phyloP scores from a whole-genome alignment of 305 asterid species.

The Plantago rigida region DNA sequence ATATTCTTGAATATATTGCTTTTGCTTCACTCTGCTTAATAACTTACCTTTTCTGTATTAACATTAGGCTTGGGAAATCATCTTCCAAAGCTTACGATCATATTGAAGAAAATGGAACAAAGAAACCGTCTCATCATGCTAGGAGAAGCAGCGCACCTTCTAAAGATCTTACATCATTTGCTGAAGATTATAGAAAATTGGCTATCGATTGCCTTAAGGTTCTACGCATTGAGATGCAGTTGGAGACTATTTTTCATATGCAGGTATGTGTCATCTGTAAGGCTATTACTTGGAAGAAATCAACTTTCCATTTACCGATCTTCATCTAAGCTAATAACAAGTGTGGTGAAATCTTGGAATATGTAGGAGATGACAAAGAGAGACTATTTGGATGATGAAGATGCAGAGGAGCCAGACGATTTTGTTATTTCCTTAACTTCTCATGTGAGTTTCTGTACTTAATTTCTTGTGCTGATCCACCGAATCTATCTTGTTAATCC shows the following conservation, averaged over 20 bases:
- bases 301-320: conserved; percentile 7
- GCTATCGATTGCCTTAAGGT: conserved; percentile 96
- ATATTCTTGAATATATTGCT: conserved; percentile 1
- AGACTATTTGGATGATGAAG: conserved; percentile 93
- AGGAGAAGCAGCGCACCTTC: conserved; percentile 56
- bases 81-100: conserved; percentile 51
- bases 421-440: conserved; percentile 81
- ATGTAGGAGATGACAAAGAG: conserved; percentile 77
- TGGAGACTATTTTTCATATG: conserved; percentile 90
- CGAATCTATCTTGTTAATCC: conserved; percentile 8
- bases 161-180: conserved; percentile 76
- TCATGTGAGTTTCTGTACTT: conserved; percentile 48
- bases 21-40: conserved; percentile 12
- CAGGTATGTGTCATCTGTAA: conserved; percentile 50
- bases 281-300: conserved; percentile 8
- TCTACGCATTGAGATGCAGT: conserved; percentile 89
- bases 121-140: conserved; percentile 42
- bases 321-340: conserved; percentile 24
- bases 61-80: conserved; percentile 64
- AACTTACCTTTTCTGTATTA: conserved; percentile 23
- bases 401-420: conserved; percentile 99
- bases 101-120: conserved; percentile 48
- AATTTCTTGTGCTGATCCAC: conserved; percentile 20
- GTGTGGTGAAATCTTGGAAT: conserved; percentile 28
- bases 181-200: conserved; percentile 86